A percentile compares a stretch with the other conserved stretches of the same genome.
phyloP scores from a whole-genome alignment of 352 stramenopile species.

The Stramenopiles sp. region DNA sequence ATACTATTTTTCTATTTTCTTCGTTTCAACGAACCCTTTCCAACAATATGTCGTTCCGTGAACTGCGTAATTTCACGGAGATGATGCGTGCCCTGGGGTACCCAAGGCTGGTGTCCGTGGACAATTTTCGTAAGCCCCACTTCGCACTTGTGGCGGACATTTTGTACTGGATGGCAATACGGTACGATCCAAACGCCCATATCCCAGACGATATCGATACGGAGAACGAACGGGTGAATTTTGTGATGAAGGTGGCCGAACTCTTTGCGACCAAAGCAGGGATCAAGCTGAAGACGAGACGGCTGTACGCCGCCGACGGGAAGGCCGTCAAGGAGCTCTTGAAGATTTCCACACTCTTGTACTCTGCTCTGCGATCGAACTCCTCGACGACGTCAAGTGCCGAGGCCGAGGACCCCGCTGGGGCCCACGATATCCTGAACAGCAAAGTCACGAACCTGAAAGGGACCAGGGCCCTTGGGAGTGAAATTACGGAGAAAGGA shows the following conservation, averaged over 20 bases:
- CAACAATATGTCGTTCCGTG: slow-evolving; percentile 46
- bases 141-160: slow-evolving; percentile 84
- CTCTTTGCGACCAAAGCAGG: slow-evolving; percentile 61
- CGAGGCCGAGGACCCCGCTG: slow-evolving; percentile 27
- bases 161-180: slow-evolving; percentile 88
- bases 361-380: slow-evolving; percentile 23
- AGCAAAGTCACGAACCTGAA: slow-evolving; percentile 60
- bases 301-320: slow-evolving; percentile 81
- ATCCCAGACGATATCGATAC: slow-evolving; percentile 78
- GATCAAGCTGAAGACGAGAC: slow-evolving; percentile 78
- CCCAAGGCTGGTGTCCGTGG: slow-evolving; percentile 55
- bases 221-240: slow-evolving; percentile 77
- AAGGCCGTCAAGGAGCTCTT: slow-evolving; percentile 70
- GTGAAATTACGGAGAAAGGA: slow-evolving; percentile 74
- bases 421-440: slow-evolving; percentile 35
- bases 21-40: too few relatives aligned
- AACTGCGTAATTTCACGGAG: slow-evolving; percentile 74
- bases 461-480: slow-evolving; percentile 58
- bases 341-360: slow-evolving; percentile 75
- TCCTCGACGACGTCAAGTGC: slow-evolving; percentile 38
- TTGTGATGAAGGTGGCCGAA: slow-evolving; percentile 48
- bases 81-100: slow-evolving; percentile 83
- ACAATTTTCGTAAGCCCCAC: slow-evolving; percentile 87
- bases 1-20: too few relatives aligned
- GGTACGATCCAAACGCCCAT: slow-evolving; percentile 50